A percentile compares a stretch with the other conserved stretches of the same genome.
Conservation (phyloP, 2,329 filamentous ascomycete genomes). For the Rhexocercosporidium sp. region DNA sequence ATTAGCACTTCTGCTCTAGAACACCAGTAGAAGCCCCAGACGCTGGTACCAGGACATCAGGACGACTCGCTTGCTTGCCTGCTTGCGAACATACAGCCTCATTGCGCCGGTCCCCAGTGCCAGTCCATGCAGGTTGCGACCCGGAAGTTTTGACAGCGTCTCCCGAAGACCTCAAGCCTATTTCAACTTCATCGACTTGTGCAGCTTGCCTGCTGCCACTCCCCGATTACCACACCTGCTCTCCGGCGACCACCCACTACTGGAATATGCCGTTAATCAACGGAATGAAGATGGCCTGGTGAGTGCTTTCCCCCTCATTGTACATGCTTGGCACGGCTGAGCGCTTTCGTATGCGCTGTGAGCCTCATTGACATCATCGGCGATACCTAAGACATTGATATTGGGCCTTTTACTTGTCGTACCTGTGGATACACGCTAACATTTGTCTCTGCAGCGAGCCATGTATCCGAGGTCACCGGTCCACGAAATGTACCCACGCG, state of each 20-base stretch:
- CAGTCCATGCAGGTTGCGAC: conserved; percentile 26
- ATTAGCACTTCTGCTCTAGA: conserved; percentile 24
- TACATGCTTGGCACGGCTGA: conserved; percentile 20
- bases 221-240: conserved; percentile 22
- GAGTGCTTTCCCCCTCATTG: conserved; percentile 44
- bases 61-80: conserved; percentile 6
- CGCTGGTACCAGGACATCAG: conserved; percentile 9
- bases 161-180: conserved; percentile 28
- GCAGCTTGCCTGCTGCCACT: conserved; percentile 25
- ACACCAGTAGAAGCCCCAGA: conserved; percentile 25
- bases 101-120: conserved; percentile 17
- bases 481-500: conserved; percentile 74
- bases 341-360: conserved; percentile 4
- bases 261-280: conserved; percentile 69
- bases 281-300: conserved; percentile 77
- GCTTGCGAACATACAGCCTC: conserved; percentile 11
- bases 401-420: neutral
- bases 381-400: neutral
- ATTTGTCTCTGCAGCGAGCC: conserved; percentile 59
- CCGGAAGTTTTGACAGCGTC: conserved; percentile 25
- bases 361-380: conserved; percentile 23
- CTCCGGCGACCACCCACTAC: conserved; percentile 18
- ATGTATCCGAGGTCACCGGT: conserved; percentile 77
- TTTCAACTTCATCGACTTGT: conserved; percentile 29
- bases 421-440: conserved; percentile 28